Percentiles rank a stretch among this genome's conserved stretches.
Conservation (phyloP, 1,284 basidiomycete species). For the Boletellus sp. region DNA sequence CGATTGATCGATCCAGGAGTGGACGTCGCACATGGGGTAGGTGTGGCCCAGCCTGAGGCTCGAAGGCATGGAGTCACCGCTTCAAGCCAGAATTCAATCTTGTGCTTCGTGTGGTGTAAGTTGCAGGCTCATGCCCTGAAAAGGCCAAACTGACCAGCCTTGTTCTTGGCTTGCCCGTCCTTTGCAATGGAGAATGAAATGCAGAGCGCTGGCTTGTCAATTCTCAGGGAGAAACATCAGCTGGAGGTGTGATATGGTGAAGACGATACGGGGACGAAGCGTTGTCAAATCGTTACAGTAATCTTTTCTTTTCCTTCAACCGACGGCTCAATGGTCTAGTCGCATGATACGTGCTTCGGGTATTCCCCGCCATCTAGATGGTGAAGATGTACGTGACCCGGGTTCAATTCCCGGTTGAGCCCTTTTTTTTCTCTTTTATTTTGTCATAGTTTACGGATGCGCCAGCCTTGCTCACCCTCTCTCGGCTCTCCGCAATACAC, state of each 20-base stretch:
- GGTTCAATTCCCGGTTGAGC: constrained; percentile 47
- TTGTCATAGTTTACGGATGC: constrained; percentile 1
- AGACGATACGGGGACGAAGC: too few relatives aligned
- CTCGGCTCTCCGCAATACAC: background rate
- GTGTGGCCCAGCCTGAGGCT: background rate
- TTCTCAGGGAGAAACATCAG: too few relatives aligned
- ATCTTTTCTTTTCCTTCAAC: background rate
- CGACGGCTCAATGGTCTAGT: constrained; percentile 43
- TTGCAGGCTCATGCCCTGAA: too few relatives aligned
- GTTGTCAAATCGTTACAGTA: background rate
- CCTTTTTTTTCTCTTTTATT: constrained; percentile 6
- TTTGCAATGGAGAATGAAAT: too few relatives aligned
- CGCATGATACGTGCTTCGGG: constrained; percentile 42
- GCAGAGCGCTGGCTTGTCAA: too few relatives aligned
- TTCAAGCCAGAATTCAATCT: background rate
- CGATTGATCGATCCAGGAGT: background rate
- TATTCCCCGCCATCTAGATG: constrained; percentile 15
- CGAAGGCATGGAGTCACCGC: background rate
- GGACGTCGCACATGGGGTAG: background rate
- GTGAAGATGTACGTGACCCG: constrained; percentile 40
- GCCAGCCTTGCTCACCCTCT: background rate
- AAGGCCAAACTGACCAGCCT: too few relatives aligned
- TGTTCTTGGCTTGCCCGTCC: too few relatives aligned
- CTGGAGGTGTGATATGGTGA: too few relatives aligned
- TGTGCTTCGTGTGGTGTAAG: too few relatives aligned